phyloP scores from a whole-genome alignment of 148 eudicot species.

The Vaccinium vitisidaea region DNA sequence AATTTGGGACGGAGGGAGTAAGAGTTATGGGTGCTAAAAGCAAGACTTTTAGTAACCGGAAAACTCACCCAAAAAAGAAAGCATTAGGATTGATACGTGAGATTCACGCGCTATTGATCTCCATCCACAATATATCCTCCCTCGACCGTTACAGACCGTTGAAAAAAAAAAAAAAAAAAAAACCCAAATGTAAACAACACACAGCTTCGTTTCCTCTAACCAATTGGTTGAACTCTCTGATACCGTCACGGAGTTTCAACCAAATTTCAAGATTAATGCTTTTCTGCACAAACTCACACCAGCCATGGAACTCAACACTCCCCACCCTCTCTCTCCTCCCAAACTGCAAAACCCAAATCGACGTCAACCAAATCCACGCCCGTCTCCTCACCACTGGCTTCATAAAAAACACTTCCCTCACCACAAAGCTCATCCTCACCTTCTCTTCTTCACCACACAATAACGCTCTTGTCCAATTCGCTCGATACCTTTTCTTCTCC shows the following conservation, averaged over 20 bases:
- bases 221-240: background rate
- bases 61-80: too few relatives aligned
- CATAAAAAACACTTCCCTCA: conserved; percentile 43
- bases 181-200: too few relatives aligned
- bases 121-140: background rate
- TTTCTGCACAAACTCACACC: conserved; percentile 37
- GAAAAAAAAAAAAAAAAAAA: too few relatives aligned
- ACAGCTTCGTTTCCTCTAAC: too few relatives aligned
- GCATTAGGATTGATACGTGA: background rate
- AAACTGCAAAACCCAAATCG: conserved; percentile 50
- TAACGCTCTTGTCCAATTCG: conserved; percentile 45
- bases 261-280: conserved; percentile 31
- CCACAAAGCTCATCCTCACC: conserved; percentile 60
- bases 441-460: conserved; percentile 42
- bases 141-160: conserved; percentile 1
- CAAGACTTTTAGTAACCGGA: too few relatives aligned
- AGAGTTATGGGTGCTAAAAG: too few relatives aligned
- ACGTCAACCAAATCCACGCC: conserved; percentile 67
- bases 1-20: too few relatives aligned
- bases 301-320: conserved; percentile 56
- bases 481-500: conserved; percentile 47
- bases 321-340: conserved; percentile 45
- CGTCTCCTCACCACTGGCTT: conserved; percentile 62
- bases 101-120: background rate
- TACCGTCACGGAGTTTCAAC: background rate